These are phyloP conservation scores for Coemansia sp. DNA, from an alignment of 192 early-diverging fungal genomes.

Conservation along the genomic window DNA sequence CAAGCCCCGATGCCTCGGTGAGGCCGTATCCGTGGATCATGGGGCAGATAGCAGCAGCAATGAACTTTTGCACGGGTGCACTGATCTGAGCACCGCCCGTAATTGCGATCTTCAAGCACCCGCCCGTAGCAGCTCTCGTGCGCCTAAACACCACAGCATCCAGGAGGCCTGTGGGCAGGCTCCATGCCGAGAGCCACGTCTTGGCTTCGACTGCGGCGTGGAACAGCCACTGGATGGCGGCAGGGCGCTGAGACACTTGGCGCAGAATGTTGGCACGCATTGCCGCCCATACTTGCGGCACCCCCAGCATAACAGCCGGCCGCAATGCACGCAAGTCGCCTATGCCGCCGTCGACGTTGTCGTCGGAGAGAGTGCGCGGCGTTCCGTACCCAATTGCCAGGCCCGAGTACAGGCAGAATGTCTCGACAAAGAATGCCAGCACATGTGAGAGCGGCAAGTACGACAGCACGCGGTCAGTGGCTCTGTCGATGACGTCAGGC, in stretches of 20 bases:
- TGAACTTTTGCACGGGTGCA: conserved; percentile 79
- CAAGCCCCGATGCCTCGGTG: conserved; percentile 77
- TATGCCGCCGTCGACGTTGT: conserved; percentile 65
- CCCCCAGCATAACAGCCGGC: conserved; percentile 79
- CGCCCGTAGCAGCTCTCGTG: conserved; percentile 83
- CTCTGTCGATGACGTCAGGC: conserved; percentile 41
- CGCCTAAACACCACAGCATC: conserved; percentile 86
- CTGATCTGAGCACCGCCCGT: conserved; percentile 91
- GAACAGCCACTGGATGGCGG: conserved; percentile 68
- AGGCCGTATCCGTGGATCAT: conserved; percentile 86
- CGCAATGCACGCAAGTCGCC: conserved; percentile 74
- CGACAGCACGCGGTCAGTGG: conserved; percentile 64
- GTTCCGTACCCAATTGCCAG: conserved; percentile 66
- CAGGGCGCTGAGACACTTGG: conserved; percentile 58
- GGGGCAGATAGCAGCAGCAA: conserved; percentile 73
- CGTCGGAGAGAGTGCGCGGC: conserved; percentile 72
- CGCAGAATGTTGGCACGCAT: conserved; percentile 81
- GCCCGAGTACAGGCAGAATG: conserved; percentile 65
- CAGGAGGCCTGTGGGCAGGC: conserved; percentile 63
- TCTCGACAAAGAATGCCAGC: conserved; percentile 83
- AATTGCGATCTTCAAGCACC: conserved; percentile 78
- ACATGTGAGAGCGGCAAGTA: conserved; percentile 91
- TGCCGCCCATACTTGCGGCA: conserved; percentile 82
- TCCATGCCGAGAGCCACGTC: conserved; percentile 52
- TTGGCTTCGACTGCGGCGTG: conserved; percentile 73